Base-by-base conservation (phyloP, 768 basidiomycete species). In the Suillus occidentalis region DNA sequence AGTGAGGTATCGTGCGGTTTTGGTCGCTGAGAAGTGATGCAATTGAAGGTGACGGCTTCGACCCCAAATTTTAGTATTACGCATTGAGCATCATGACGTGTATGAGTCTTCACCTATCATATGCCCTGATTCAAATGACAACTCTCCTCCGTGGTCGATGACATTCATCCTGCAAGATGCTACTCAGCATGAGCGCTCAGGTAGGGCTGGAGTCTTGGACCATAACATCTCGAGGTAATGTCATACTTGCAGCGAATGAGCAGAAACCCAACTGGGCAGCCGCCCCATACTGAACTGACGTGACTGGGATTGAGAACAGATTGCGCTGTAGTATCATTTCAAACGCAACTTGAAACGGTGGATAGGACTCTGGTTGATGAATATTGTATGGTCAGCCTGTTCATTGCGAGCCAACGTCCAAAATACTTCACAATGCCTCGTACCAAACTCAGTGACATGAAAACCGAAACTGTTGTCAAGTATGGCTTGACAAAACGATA, bases 1-100 rank as follows among this genome's bases (percentile, higher is more conserved):
- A 25, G 36, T 79, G 45, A 72, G 78, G 28, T 78, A 78, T 18
- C 72, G 77, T 8, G 78, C 69, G 0, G 75, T 78, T 3, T 50
- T 78, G 62, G 70, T 69, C 8, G 71, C 60, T 39, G 13, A 56
- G n/a, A 36, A 59, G 22, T 31, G 28, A 52, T 8, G 34, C 4
- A 31, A 34, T 22, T 61, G 5, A 61, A 50, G 25, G 43, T 13
- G 43, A 52, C 28, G 28, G 13, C 18, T 20, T n/a, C 31, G 6
- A 52, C 13, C 52, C 16, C n/a, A 12, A 20, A 8, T 31, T 20
- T 36, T 1, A 36, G 34, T 36, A 31, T 20, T 55, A 8, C 22
- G 28, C 16, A 22, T n/a, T 25, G 13, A 9, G 40, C 8, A 10
- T 34, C 31, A 20, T n/a, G 3, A 6, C 20, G 6, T 34, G 20